Base-by-base conservation (phyloP, 2,329 filamentous ascomycete species). In the Onygenales sp. region DNA sequence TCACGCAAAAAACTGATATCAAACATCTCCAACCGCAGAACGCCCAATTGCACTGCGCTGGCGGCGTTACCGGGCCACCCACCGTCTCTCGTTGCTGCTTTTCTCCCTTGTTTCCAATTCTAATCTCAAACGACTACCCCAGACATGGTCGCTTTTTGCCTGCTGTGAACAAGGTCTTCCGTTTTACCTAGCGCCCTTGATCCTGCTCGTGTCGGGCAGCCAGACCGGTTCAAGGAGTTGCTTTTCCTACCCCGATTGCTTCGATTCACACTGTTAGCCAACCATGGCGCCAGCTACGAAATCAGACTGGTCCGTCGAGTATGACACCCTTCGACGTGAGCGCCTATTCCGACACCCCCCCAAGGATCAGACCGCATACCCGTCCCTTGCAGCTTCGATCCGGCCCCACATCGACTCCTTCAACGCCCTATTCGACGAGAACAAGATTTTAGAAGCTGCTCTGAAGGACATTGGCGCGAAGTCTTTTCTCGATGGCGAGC, bases 341-440 rank as follows among this genome's bases (percentile, higher is more conserved):
- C 80, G 87, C 51, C 86, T 98, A 21, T 98, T 98, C 70, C 80
- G 82, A 63, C 85, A 94, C 61, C 92, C 93, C 14, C 92, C 93
- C 0, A 86, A 82, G 64, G 91, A 97, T 67, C 86, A 83, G 61
- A 87, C 87, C 8, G 89, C 92, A 55, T 97, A 95, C 66, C 93
- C 93, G 11, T 81, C 87, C 21, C 82, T 98, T 47, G 86, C 91
- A 63, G 81, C 81, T 56, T 88, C 92, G n/a, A 84, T 97, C 55
- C 80, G 87, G 59, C 93, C 93, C 49, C 93, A 98, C 70, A 86
- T 97, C 62, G 85, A 96, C 65, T 93, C 93, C 6, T 98, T 96
- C 81, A 95, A 98, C 75, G 84, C 84, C 51, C 78, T 97, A 47
- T 94, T 96, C 67, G 81, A 84, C 34, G 77, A 79, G 54, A 79